Evolutionary conservation across 192 early-diverging fungal genomes (phyloP).

Genomic region (Umbelopsis isabellina): DNA sequence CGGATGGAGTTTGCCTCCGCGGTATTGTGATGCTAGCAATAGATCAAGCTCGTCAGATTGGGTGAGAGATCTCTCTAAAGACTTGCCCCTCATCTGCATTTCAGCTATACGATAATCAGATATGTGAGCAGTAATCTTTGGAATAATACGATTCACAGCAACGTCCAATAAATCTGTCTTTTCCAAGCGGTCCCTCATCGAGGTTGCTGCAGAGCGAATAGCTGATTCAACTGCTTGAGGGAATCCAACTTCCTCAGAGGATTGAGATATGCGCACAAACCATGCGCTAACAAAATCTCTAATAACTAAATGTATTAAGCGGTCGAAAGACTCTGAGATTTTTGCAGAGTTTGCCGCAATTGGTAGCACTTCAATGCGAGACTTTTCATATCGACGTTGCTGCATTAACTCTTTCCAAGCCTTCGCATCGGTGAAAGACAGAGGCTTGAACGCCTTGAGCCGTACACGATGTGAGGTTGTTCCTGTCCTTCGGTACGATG

Average conservation of each 20-base stretch:
- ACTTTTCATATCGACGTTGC: conserved; percentile 9
- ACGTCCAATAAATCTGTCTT: conserved; percentile 65
- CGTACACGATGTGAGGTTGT: background rate
- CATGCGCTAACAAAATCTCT: conserved; percentile 65
- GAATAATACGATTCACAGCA: conserved; percentile 63
- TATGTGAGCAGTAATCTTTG: conserved; percentile 74
- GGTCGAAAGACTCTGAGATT: conserved; percentile 46
- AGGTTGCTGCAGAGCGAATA: conserved; percentile 42
- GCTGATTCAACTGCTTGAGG: conserved; percentile 52
- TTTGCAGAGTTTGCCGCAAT: conserved; percentile 26
- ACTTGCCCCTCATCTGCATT: conserved; percentile 46
- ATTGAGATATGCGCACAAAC: conserved; percentile 45
- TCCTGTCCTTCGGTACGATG: conserved; percentile 7
- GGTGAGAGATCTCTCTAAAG: conserved; percentile 51
- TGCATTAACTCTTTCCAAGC: conserved; percentile 14
- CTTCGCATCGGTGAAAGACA: conserved; percentile 1
- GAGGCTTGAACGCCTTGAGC: conserved; percentile 21
- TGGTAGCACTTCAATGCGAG: background rate
- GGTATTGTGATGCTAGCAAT: conserved; percentile 59
- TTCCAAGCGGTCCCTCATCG: conserved; percentile 46
- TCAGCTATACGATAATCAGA: conserved; percentile 66
- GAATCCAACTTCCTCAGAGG: conserved; percentile 50
- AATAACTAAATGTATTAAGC: conserved; percentile 48
- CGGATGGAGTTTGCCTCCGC: conserved; percentile 58
- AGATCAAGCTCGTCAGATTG: conserved; percentile 60